These are phyloP conservation scores for Trichosanthes truncata DNA, from an alignment of 306 rosid genomes.

Conservation along the genomic window DNA sequence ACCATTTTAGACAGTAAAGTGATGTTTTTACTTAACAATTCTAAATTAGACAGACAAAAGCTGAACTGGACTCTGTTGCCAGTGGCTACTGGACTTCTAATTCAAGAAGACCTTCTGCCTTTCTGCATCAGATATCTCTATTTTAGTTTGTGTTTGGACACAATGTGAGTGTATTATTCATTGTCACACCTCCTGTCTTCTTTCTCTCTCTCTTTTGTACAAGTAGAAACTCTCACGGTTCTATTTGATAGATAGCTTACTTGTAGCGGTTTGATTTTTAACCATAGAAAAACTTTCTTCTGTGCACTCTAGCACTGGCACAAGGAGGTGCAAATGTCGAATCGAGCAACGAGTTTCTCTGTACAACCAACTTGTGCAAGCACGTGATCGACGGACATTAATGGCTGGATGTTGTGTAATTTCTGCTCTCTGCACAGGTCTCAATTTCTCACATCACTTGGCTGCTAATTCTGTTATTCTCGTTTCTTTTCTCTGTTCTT, in stretches of 20 bases:
- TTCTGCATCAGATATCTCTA: slow-evolving; percentile 9
- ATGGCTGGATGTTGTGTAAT: neutral
- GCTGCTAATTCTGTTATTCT: neutral
- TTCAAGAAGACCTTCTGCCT: slow-evolving; percentile 9
- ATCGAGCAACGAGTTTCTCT: neutral
- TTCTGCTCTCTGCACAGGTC: neutral
- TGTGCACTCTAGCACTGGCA: neutral
- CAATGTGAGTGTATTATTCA: slow-evolving; percentile 3
- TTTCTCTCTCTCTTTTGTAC: neutral
- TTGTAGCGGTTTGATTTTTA: neutral
- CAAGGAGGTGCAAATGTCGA: neutral
- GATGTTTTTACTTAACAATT: neutral
- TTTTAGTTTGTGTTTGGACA: slow-evolving; percentile 6
- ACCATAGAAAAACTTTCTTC: neutral
- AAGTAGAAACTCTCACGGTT: neutral
- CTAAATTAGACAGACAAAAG: slow-evolving; percentile 9
- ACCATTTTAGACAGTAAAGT: slow-evolving; percentile 10
- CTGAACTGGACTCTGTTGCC: slow-evolving; percentile 6
- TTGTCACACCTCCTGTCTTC: neutral
- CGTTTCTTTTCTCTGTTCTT: neutral
- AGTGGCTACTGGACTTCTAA: slow-evolving; percentile 6
- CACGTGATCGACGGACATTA: neutral
- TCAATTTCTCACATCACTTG: neutral
- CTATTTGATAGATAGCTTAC: neutral
- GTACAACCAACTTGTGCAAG: neutral